phyloP scores from a whole-genome alignment of 352 stramenopile species.

The Globisporangium abappressorium region DNA sequence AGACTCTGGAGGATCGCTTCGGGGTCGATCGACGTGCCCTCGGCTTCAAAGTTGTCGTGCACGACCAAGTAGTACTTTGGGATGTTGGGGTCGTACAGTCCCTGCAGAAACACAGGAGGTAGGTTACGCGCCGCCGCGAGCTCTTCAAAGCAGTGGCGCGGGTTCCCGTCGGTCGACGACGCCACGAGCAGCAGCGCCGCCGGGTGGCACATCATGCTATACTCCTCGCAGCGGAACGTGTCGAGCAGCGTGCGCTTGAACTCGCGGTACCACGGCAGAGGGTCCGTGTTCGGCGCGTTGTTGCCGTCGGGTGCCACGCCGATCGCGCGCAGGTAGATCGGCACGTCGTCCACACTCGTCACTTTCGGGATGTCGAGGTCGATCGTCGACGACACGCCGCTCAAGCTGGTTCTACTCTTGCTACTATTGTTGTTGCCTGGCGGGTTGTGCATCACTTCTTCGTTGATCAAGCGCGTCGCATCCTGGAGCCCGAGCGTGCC shows the following conservation, averaged over 20 bases:
- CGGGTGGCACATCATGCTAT: constrained; percentile 69
- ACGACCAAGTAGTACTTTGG: constrained; percentile 89
- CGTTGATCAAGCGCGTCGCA: constrained; percentile 58
- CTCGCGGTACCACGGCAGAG: constrained; percentile 71
- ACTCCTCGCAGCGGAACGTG: constrained; percentile 82
- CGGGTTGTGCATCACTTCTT: constrained; percentile 53
- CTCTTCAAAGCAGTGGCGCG: constrained; percentile 71
- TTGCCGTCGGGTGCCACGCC: constrained; percentile 36
- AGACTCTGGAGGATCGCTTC: constrained; percentile 74
- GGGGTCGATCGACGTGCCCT: constrained; percentile 75
- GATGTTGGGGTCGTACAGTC: constrained; percentile 75
- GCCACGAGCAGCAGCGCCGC: constrained; percentile 75
- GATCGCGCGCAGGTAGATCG: constrained; percentile 60
- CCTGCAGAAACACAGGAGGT: constrained; percentile 60
- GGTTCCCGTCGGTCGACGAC: constrained; percentile 80
- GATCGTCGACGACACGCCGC: constrained; percentile 27
- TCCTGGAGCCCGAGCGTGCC: constrained; percentile 39
- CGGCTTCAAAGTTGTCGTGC: constrained; percentile 78
- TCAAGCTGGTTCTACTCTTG: constrained; percentile 8
- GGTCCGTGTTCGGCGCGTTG: constrained; percentile 33
- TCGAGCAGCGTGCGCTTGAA: constrained; percentile 81
- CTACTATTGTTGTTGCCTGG: constrained; percentile 9
- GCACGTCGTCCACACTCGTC: constrained; percentile 55
- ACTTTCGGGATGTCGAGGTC: constrained; percentile 68
- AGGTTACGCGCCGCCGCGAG: constrained; percentile 47